Evolutionary conservation across 2,329 filamentous ascomycete species (phyloP).

Genomic region (Xylariaceae sp.): DNA sequence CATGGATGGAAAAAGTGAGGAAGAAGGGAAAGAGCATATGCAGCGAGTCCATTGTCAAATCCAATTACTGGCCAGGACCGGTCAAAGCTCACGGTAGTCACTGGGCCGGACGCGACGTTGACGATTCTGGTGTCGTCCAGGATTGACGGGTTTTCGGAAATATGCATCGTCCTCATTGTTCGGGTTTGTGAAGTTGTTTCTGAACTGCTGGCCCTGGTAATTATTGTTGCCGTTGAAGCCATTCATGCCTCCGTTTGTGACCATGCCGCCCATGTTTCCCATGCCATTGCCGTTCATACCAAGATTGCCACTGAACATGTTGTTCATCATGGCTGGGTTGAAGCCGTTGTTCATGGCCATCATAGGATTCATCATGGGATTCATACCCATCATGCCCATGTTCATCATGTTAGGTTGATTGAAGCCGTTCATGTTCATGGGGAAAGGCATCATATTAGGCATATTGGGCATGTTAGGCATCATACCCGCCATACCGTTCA

Average conservation of each 20-base stretch:
- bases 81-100: constrained; percentile 80
- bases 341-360: constrained; percentile 35
- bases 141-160: constrained; percentile 93
- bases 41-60: no score
- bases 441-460: constrained; percentile 42
- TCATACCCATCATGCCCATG: constrained; percentile 37
- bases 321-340: constrained; percentile 32
- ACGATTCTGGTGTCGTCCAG: constrained; percentile 80
- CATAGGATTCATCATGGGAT: constrained; percentile 39
- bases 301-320: constrained; percentile 34
- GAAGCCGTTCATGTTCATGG: constrained; percentile 38
- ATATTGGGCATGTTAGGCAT: constrained; percentile 39
- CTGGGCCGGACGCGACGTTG: constrained; percentile 77
- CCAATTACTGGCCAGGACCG: no score
- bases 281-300: constrained; percentile 31
- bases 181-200: constrained; percentile 42
- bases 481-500: constrained; percentile 42
- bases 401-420: constrained; percentile 36
- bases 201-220: constrained; percentile 25
- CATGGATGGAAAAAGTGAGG: no score
- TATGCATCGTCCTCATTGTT: constrained; percentile 84
- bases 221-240: constrained; percentile 32
- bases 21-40: no score
- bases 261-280: constrained; percentile 34
- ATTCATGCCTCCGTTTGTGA: constrained; percentile 23